Evolutionary conservation across 129 eudicot genomes (phyloP).

Genomic region (Tagetes patula): DNA sequence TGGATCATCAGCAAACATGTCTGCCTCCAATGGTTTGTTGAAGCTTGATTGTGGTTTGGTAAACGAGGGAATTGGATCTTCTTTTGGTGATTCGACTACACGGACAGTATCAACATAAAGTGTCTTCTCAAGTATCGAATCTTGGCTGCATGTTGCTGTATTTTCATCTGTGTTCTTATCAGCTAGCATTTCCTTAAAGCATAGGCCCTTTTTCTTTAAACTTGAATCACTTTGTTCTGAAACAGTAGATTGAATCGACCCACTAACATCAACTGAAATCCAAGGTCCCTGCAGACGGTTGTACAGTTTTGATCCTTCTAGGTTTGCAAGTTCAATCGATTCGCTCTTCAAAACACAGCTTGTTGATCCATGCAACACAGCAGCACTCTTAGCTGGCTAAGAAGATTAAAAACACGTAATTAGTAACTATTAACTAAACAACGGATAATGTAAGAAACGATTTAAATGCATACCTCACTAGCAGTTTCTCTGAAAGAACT

Average conservation of each 20-base stretch:
- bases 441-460: not conserved
- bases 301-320: conserved; percentile 40
- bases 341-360: conserved; percentile 29
- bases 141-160: conserved; percentile 28
- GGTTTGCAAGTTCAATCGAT: conserved; percentile 20
- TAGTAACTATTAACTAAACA: not conserved
- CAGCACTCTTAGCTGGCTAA: conserved; percentile 45
- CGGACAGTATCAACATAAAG: conserved; percentile 60
- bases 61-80: conserved; percentile 18
- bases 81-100: conserved; percentile 30
- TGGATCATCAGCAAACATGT: conserved; percentile 18
- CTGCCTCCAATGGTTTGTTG: conserved; percentile 4
- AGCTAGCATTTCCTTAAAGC: conserved; percentile 48
- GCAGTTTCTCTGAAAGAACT: conserved; percentile 43
- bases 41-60: conserved; percentile 17
- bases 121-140: conserved; percentile 58
- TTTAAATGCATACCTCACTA: conserved; percentile 42
- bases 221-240: conserved; percentile 12
- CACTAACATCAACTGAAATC: conserved; percentile 5
- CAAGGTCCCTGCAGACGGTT: conserved; percentile 33
- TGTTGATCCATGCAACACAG: conserved; percentile 34
- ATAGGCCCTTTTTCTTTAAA: conserved; percentile 20
- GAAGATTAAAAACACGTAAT: not conserved
- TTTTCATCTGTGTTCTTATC: conserved; percentile 35
- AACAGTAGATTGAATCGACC: conserved; percentile 3